phyloP scores from a whole-genome alignment of 2,329 filamentous ascomycete genomes.

The Acrodontium crateriforme region DNA sequence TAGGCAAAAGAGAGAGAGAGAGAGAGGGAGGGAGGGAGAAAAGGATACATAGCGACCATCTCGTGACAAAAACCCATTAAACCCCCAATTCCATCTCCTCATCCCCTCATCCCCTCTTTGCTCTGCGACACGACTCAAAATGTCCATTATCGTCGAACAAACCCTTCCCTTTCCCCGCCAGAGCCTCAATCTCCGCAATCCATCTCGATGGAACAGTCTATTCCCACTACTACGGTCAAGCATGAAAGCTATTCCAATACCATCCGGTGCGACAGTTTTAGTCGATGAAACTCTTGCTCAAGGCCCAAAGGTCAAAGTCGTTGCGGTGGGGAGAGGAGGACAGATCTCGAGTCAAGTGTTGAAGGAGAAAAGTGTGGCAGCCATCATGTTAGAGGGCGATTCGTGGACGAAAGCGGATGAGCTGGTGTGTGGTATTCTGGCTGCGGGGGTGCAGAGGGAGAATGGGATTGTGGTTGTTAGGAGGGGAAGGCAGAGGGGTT shows the following conservation, averaged over 20 bases:
- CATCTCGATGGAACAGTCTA: slow-evolving; percentile 20
- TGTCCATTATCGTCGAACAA: slow-evolving; percentile 24
- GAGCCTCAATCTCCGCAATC: slow-evolving; percentile 17
- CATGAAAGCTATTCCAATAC: slow-evolving; percentile 13
- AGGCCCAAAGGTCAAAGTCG: slow-evolving; percentile 15
- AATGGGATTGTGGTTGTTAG: slow-evolving; percentile 19
- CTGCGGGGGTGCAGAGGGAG: slow-evolving; percentile 10
- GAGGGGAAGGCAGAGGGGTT: slow-evolving; percentile 13
- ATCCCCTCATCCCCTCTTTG: too few relatives aligned
- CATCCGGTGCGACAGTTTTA: slow-evolving; percentile 18
- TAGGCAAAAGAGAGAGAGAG: too few relatives aligned
- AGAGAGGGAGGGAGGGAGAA: too few relatives aligned
- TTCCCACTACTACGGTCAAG: slow-evolving; percentile 22
- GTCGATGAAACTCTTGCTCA: slow-evolving; percentile 17
- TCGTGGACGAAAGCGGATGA: too few relatives aligned
- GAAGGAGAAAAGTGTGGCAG: slow-evolving; percentile 20
- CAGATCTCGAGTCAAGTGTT: slow-evolving; percentile 23
- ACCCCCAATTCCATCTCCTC: too few relatives aligned
- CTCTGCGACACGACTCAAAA: slow-evolving; percentile 6
- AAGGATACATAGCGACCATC: too few relatives aligned
- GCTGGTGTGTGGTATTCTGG: slow-evolving; percentile 10
- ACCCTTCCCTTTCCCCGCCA: slow-evolving; percentile 20
- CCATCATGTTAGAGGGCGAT: slow-evolving; percentile 16
- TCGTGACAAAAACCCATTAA: too few relatives aligned
- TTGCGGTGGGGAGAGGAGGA: slow-evolving; percentile 16